Evolutionary conservation across 164 flowering plant genomes (phyloP), one percentile per base, ranked within the genome.

Genomic region (Protea cynaroides): DNA sequence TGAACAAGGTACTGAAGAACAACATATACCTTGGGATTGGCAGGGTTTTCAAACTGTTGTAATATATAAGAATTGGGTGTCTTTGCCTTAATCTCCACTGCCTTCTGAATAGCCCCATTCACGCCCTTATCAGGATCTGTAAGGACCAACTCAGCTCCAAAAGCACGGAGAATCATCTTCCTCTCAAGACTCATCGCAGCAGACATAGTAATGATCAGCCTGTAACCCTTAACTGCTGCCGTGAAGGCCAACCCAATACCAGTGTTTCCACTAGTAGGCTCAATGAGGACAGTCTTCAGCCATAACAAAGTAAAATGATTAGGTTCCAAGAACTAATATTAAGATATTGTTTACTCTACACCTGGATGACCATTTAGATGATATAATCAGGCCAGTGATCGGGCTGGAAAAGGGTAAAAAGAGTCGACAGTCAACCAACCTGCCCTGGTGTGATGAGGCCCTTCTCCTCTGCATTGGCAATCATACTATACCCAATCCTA

Each of bases 401-500:
- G n/a, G n/a, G n/a, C n/a, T n/a, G n/a, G n/a, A n/a, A n/a, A n/a
- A n/a, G n/a, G n/a, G n/a, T n/a, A n/a, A n/a, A n/a, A n/a, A n/a
- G n/a, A n/a, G n/a, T n/a, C n/a, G n/a, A 14, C n/a, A n/a, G n/a
- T n/a, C n/a, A n/a, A n/a, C n/a, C n/a, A n/a, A n/a, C 97, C 94
- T 84, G 12, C 55, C 97, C 96, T 0, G 96, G 96, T 44, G 70
- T 83, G 49, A 92, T 87, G 8, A 87, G 78, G 11, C 97, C 96
- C 69, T 83, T 87, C 56, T 73, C 84, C 75, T 92, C 98, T 56
- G 94, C 98, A 74, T 92, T 95, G 21, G 76, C 36, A 59, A 89
- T 86, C 98, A 92, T 86, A 65, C 96, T 86, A 61, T 82, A 87
- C 24, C 91, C 98, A 75, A 85, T 89, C 86, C 96, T 89, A 83